A percentile compares a stretch with the other conserved stretches of the same genome.
These are phyloP conservation scores for Schizophyllum commune DNA, from an alignment of 1,284 basidiomycete genomes.

Conservation along the genomic window DNA sequence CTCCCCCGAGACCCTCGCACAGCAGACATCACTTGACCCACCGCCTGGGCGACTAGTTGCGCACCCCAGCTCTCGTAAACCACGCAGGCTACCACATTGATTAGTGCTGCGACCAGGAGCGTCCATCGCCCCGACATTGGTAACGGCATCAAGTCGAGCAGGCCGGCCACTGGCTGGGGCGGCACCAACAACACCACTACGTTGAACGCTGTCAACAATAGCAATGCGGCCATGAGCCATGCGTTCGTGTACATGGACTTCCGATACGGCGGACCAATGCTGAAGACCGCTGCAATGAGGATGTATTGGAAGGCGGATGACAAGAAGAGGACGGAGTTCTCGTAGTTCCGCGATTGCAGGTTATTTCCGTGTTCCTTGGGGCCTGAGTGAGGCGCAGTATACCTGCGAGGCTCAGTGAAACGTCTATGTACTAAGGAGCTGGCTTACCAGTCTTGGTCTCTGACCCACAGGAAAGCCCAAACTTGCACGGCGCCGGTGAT, in stretches of 20 bases:
- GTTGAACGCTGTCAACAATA: slow-evolving; percentile 63
- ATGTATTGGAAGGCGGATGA: slow-evolving; percentile 99
- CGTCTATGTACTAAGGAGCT: too few relatives aligned
- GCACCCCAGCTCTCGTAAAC: slow-evolving; percentile 78
- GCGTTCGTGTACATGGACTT: slow-evolving; percentile 93
- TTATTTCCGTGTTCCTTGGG: slow-evolving; percentile 64
- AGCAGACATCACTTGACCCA: slow-evolving; percentile 35
- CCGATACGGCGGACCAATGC: slow-evolving; percentile 95
- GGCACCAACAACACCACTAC: slow-evolving; percentile 70
- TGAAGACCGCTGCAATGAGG: slow-evolving; percentile 93
- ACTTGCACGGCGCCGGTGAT: slow-evolving; percentile 82
- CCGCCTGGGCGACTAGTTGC: slow-evolving; percentile 46
- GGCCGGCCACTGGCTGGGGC: slow-evolving; percentile 46
- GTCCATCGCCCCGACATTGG: slow-evolving; percentile 65
- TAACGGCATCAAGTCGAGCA: slow-evolving; percentile 78
- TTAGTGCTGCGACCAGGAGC: slow-evolving; percentile 61
- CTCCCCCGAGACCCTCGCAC: slow-evolving; percentile 34
- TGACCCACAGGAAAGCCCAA: slow-evolving; percentile 87
- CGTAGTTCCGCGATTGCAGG: slow-evolving; percentile 86
- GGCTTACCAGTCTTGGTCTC: slow-evolving; percentile 72
- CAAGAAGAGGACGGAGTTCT: slow-evolving; percentile 91
- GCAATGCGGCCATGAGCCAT: slow-evolving; percentile 72
- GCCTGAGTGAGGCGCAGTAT: slow-evolving; percentile 45
- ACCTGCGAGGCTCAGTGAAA: slow-evolving; percentile 43
- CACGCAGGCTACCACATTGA: slow-evolving; percentile 73